These are phyloP conservation scores for Coniochaeta sp. DNA, from an alignment of 2,329 filamentous ascomycete genomes.

Conservation along the genomic window DNA sequence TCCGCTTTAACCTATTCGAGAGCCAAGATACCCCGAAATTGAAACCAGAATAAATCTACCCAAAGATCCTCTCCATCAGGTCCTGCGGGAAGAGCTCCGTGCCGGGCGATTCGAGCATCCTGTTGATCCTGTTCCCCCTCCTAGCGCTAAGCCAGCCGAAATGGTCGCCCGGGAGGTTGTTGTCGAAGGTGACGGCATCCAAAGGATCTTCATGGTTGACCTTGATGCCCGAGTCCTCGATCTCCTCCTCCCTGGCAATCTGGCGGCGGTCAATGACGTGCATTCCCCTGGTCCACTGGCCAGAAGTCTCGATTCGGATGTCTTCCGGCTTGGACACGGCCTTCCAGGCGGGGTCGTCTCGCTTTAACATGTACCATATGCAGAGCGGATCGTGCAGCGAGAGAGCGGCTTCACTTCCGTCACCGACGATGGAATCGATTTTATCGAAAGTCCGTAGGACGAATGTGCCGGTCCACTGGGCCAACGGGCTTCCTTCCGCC, in stretches of 20 bases:
- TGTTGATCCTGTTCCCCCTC: constrained; percentile 73
- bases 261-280: constrained; percentile 72
- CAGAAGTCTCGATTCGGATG: constrained; percentile 79
- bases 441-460: constrained; percentile 64
- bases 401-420: constrained; percentile 50
- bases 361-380: constrained; percentile 69
- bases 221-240: constrained; percentile 15
- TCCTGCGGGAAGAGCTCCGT: constrained; percentile 58
- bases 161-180: constrained; percentile 57
- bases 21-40: constrained; percentile 11
- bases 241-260: constrained; percentile 40
- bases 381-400: constrained; percentile 73
- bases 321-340: constrained; percentile 60
- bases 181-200: constrained; percentile 38
- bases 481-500: constrained; percentile 61
- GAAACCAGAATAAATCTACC: constrained; percentile 16
- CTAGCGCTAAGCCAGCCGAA: constrained; percentile 66
- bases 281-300: constrained; percentile 94
- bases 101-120: constrained; percentile 65
- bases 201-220: constrained; percentile 31
- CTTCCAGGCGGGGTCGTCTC: constrained; percentile 51
- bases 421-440: constrained; percentile 54
- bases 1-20: not conserved
- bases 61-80: constrained; percentile 61
- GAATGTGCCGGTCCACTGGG: constrained; percentile 66